Base-by-base conservation (phyloP, 805 yeast genomes). In the Metschnikowia borealis region DNA sequence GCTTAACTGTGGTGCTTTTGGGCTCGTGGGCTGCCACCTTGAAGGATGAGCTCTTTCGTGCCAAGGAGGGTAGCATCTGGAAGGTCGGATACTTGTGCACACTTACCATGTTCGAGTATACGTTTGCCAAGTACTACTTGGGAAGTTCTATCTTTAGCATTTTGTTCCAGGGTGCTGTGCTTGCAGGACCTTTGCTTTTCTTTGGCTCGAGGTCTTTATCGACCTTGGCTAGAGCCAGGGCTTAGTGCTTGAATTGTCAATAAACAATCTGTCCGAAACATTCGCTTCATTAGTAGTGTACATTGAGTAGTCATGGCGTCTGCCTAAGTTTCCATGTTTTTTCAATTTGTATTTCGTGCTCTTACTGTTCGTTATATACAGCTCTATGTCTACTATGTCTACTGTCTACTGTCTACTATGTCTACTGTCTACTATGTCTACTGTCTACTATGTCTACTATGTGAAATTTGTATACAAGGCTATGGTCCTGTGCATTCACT, bases 161-260 rank as follows among this genome's bases (percentile, higher is more conserved):
- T 6, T 61, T 86, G 37, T 68, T 71, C 54, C 72, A 80, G 53
- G 62, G 71, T 18, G 70, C 72, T 6, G 59, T 81, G 20, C 66
- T 85, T 48, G 78, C 78, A 3, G 73, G 82, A 1, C 75, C 85
- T 33, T 71, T 84, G 31, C 62, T 86, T 38, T 75, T 77, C 62
- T 66, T 82, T 47, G 94, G 94, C 13, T 75, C 86, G n/a, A 79
- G 80, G 57, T 85, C 84, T 15, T 75, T 88, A 59, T 75, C 84
- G 61, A 73, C 67, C 48, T 75, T 74, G 58, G 64, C 65, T 20
- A 51, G 56, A 32, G 62, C 61, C 50, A 67, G 77, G 49, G 58
- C 55, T 48, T 58, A 64, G 18, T 17, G 18, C n/a, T n/a, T 36
- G 38, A 36, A 36, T 36, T 26, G 29, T 26, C 13, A 26, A 26